A percentile compares a stretch with the other conserved stretches of the same genome.
Conservation (phyloP, 768 basidiomycete genomes). For the Tubosaeta brunneosetosa region DNA sequence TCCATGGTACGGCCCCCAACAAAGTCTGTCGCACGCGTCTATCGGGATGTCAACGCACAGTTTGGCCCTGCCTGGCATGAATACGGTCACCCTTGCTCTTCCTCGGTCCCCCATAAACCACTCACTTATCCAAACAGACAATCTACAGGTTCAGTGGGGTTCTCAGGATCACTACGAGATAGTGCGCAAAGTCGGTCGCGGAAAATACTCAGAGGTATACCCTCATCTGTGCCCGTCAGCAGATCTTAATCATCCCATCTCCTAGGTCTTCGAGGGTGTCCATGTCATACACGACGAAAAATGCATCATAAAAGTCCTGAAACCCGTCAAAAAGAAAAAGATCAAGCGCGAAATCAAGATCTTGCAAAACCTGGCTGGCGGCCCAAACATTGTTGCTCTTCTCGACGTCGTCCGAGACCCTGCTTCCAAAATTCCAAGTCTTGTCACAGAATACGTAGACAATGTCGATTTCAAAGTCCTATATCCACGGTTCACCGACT, state of each 20-base stretch:
- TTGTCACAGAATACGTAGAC: slow-evolving; percentile 97
- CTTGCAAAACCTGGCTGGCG: slow-evolving; percentile 91
- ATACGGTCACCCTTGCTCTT: slow-evolving; percentile 60
- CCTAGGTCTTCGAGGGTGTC: slow-evolving; percentile 87
- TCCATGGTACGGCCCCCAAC: slow-evolving; percentile 67
- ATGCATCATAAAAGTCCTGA: slow-evolving; percentile 97
- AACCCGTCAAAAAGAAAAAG: slow-evolving; percentile 99
- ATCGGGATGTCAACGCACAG: slow-evolving; percentile 82
- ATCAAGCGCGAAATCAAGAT: slow-evolving; percentile 99
- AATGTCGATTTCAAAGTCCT: slow-evolving; percentile 97
- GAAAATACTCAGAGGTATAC: slow-evolving; percentile 89
- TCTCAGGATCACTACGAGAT: slow-evolving; percentile 97
- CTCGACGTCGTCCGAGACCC: slow-evolving; percentile 96
- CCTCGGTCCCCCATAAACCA: background rate
- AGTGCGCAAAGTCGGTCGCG: slow-evolving; percentile 91
- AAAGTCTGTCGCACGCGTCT: slow-evolving; percentile 82
- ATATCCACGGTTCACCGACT: slow-evolving; percentile 93
- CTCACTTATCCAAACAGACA: slow-evolving; percentile 53
- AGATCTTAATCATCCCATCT: slow-evolving; percentile 13
- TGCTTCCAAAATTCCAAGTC: slow-evolving; percentile 92
- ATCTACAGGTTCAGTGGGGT: slow-evolving; percentile 96
- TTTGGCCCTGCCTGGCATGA: slow-evolving; percentile 92
- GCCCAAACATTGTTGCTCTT: slow-evolving; percentile 89
- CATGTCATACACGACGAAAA: slow-evolving; percentile 89
- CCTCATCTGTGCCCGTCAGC: slow-evolving; percentile 3